These are phyloP conservation scores for Coprinellus aureogranulatus DNA, from an alignment of 768 basidiomycete species.

Conservation along the genomic window DNA sequence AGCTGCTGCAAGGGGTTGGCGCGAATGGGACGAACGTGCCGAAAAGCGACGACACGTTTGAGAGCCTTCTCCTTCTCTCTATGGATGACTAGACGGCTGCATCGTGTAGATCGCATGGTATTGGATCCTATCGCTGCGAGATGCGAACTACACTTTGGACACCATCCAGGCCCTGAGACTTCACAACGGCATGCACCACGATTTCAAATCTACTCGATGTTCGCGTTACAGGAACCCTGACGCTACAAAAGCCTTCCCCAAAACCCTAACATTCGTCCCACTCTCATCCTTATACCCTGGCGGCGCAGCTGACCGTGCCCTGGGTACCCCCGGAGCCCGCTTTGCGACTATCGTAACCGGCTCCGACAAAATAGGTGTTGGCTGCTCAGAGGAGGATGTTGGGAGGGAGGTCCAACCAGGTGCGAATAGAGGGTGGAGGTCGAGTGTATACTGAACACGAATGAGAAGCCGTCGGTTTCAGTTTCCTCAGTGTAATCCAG, in stretches of 20 bases:
- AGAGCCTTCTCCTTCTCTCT: slow-evolving; percentile 56
- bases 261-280: slow-evolving; percentile 55
- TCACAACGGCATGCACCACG: too few relatives aligned
- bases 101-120: neutral
- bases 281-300: slow-evolving; percentile 48
- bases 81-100: slow-evolving; percentile 24
- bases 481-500: too few relatives aligned
- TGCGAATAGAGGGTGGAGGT: neutral
- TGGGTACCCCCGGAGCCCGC: slow-evolving; percentile 34
- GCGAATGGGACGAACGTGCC: slow-evolving; percentile 38
- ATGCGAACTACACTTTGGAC: neutral
- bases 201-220: too few relatives aligned
- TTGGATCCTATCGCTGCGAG: neutral
- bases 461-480: too few relatives aligned
- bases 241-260: slow-evolving; percentile 17
- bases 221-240: neutral
- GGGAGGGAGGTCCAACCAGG: neutral
- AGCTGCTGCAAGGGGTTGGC: slow-evolving; percentile 58
- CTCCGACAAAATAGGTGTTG: slow-evolving; percentile 33
- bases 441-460: neutral
- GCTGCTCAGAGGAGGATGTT: neutral
- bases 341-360: slow-evolving; percentile 38
- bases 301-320: slow-evolving; percentile 46
- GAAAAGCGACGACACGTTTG: slow-evolving; percentile 70
- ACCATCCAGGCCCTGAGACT: too few relatives aligned